Base-by-base conservation (phyloP, 2,329 filamentous ascomycete genomes). In the Trichoderma sp. region DNA sequence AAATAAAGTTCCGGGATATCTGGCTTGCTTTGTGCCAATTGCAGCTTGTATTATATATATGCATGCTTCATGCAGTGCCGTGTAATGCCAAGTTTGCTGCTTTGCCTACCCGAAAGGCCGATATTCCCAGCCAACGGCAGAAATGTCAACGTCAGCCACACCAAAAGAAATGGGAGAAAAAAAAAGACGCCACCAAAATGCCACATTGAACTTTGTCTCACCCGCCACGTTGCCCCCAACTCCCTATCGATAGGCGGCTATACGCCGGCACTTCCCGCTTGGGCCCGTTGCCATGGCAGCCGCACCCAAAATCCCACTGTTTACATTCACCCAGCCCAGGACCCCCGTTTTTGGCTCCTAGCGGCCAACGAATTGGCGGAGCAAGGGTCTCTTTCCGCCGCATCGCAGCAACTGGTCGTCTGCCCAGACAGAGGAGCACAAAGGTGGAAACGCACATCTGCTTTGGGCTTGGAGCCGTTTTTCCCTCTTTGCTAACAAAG, bases 211-310 rank as follows among this genome's bases (percentile, higher is more conserved):
- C 19, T 54, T 32, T 34, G 8, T 29, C 27, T 19, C 52, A 54
- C 52, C 35, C 48, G 65, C 58, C 58, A 39, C 50, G 52, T 17
- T 45, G 59, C 25, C 56, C 13, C 19, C 42, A 15, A 4, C n/a
- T 12, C 32, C 7, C 45, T 71, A 72, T 71, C 71, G 71, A 72
- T 71, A 70, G 48, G n/a, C 32, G 73, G 71, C 37, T 70, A 64
- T 70, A 71, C 69, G 39, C 68, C 74, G 72, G 74, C 61, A 63
- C 19, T 32, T 48, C 32, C 32, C 29, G 4, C 9, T 29, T 27
- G 3, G 25, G 50, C 22, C 27, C 67, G 78, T 81, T 80, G 78
- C 78, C 75, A 78, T 80, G 77, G 75, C 78, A 80, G 71, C 78
- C 34, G 27, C 63, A 57, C 70, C 39, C n/a, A n/a, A n/a, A n/a